phyloP scores from a whole-genome alignment of 179 eudicot genomes.

The Carnegiea gigantea region DNA sequence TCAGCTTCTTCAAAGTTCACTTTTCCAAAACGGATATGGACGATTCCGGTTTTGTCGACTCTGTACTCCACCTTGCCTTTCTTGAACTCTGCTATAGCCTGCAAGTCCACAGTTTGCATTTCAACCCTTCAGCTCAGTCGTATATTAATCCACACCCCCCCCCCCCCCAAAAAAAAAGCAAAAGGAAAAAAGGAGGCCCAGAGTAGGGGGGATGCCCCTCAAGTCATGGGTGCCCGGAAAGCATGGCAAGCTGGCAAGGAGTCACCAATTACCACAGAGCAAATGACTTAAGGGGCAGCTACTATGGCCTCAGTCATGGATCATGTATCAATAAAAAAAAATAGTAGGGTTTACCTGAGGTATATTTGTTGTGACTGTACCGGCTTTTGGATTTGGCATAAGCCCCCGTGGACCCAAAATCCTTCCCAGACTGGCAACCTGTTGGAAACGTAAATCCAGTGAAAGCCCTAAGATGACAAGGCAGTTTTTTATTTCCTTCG shows the following conservation, averaged over 20 bases:
- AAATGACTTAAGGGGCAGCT: not conserved
- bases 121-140: not conserved
- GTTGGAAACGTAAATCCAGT: conserved; percentile 20
- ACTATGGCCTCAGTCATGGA: not conserved
- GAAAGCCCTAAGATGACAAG: not conserved
- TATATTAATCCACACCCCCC: not conserved
- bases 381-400: conserved; percentile 99
- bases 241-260: too few species aligned
- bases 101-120: conserved; percentile 22
- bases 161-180: too few species aligned
- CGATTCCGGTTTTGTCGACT: conserved; percentile 96
- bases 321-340: not conserved
- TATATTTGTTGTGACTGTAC: conserved; percentile 83
- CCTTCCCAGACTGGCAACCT: conserved; percentile 92
- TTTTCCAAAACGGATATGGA: conserved; percentile 95
- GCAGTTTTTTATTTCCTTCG: not conserved
- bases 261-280: not conserved
- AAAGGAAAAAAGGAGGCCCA: too few species aligned
- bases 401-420: conserved; percentile 96
- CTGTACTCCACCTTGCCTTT: conserved; percentile 94
- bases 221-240: too few species aligned
- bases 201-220: too few species aligned
- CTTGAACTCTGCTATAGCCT: conserved; percentile 97
- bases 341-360: conserved; percentile 61
- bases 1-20: conserved; percentile 82